Percentiles rank a stretch among this genome's conserved stretches.
Conservation (phyloP, 176 grass and related monocot genomes). For the Eleusine coracana region DNA sequence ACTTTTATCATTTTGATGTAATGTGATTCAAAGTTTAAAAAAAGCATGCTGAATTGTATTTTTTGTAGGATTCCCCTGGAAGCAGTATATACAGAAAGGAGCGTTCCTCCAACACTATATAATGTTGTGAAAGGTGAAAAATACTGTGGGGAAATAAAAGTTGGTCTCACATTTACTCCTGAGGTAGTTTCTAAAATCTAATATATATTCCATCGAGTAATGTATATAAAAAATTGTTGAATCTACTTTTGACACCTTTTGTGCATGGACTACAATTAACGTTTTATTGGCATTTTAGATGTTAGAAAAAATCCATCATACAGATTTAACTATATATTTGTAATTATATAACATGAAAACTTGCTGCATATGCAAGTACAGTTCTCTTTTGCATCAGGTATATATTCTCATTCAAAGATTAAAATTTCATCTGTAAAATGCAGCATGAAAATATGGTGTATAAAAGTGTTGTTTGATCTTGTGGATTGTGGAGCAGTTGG, state of each 20-base stretch:
- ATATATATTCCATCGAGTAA: constrained; percentile 13
- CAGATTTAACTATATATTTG: too few species aligned
- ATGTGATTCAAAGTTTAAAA: neutral
- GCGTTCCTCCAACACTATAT: constrained; percentile 63
- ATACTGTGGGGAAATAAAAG: constrained; percentile 84
- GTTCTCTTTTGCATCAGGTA: too few species aligned
- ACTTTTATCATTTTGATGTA: neutral
- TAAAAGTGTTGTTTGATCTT: neutral
- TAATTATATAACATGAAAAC: too few species aligned
- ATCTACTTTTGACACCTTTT: constrained; percentile 5
- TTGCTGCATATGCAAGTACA: too few species aligned
- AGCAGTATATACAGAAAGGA: constrained; percentile 67
- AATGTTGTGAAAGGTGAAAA: constrained; percentile 85
- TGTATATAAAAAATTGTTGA: constrained; percentile 9
- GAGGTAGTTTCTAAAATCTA: constrained; percentile 56
- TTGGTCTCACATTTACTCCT: constrained; percentile 72
- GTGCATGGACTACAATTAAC: too few species aligned
- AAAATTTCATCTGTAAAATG: too few species aligned
- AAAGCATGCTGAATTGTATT: neutral
- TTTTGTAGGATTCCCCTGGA: constrained; percentile 68
- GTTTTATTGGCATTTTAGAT: too few species aligned
- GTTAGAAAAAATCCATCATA: too few species aligned
- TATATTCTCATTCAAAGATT: too few species aligned
- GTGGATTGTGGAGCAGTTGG: neutral
- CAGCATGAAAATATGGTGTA: too few species aligned